These are phyloP conservation scores for Thozetella sp. DNA, from an alignment of 495 filamentous ascomycete species.

Conservation along the genomic window DNA sequence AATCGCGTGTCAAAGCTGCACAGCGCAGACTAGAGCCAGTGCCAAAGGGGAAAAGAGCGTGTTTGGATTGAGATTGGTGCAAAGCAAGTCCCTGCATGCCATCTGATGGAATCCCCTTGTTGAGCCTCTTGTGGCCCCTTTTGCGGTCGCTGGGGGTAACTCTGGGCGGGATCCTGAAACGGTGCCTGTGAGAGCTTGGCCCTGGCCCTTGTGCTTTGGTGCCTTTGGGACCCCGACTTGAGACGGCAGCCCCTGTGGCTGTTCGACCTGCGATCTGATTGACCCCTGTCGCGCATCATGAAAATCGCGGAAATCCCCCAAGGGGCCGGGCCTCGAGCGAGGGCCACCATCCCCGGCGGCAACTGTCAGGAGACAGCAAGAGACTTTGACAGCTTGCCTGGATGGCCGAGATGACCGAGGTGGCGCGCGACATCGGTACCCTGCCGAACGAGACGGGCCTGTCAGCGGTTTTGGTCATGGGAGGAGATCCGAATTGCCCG, in stretches of 20 bases:
- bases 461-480: neutral
- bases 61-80: neutral
- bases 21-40: neutral
- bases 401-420: neutral
- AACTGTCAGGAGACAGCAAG: slow-evolving; percentile 1
- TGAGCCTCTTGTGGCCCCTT: neutral
- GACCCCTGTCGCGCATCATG: neutral
- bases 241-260: slow-evolving; percentile 13
- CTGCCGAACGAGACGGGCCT: neutral
- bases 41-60: neutral
- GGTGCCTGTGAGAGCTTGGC: slow-evolving; percentile 27
- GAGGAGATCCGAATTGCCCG: neutral
- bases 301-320: neutral
- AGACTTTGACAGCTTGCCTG: neutral
- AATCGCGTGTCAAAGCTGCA: neutral
- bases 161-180: slow-evolving; percentile 25
- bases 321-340: neutral
- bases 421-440: neutral
- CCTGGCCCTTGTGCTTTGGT: slow-evolving; percentile 17
- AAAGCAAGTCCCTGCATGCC: slow-evolving; percentile 5
- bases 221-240: slow-evolving; percentile 11
- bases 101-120: neutral
- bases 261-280: neutral
- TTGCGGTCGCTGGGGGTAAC: slow-evolving; percentile 9
- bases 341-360: neutral